phyloP scores from a whole-genome alignment of 2,329 filamentous ascomycete species.

The Pseudopithomyces maydicus region DNA sequence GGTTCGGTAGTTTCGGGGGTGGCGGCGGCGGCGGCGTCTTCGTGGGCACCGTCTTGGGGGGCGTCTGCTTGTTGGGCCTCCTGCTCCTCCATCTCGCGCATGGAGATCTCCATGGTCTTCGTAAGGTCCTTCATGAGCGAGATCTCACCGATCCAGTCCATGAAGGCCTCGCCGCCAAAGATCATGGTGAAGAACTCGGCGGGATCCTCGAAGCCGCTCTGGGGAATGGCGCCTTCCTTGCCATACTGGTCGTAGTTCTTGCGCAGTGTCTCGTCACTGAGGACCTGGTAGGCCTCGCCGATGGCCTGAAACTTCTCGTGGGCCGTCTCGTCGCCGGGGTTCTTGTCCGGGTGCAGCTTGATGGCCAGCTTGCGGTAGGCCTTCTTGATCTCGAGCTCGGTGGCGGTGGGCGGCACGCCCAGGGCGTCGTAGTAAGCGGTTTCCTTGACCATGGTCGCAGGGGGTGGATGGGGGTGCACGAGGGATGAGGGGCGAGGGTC shows the following conservation, averaged over 20 bases:
- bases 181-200: slow-evolving; percentile 98
- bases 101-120: slow-evolving; percentile 97
- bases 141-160: slow-evolving; percentile 97
- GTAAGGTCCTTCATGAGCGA: slow-evolving; percentile 98
- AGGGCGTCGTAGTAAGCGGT: slow-evolving; percentile 88
- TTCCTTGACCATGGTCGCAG: slow-evolving; percentile 75
- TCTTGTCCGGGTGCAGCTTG: slow-evolving; percentile 95
- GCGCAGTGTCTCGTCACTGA: slow-evolving; percentile 84
- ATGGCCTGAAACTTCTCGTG: slow-evolving; percentile 91
- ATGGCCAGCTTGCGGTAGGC: slow-evolving; percentile 92
- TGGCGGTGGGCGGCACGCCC: slow-evolving; percentile 81
- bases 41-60: slow-evolving; percentile 36
- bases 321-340: slow-evolving; percentile 91
- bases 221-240: slow-evolving; percentile 90
- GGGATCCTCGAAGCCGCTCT: slow-evolving; percentile 91
- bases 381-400: slow-evolving; percentile 94
- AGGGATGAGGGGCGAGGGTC: background rate
- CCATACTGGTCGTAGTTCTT: slow-evolving; percentile 96
- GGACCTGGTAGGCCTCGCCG: slow-evolving; percentile 76
- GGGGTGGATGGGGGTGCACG: background rate
- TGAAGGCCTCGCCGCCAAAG: slow-evolving; percentile 94
- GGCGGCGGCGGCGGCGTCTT: slow-evolving; percentile 20
- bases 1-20: slow-evolving; percentile 21
- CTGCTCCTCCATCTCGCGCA: slow-evolving; percentile 76
- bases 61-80: slow-evolving; percentile 60